Base-by-base conservation (phyloP, 139 green algal genomes). In the Diplosphaera chodatii region DNA sequence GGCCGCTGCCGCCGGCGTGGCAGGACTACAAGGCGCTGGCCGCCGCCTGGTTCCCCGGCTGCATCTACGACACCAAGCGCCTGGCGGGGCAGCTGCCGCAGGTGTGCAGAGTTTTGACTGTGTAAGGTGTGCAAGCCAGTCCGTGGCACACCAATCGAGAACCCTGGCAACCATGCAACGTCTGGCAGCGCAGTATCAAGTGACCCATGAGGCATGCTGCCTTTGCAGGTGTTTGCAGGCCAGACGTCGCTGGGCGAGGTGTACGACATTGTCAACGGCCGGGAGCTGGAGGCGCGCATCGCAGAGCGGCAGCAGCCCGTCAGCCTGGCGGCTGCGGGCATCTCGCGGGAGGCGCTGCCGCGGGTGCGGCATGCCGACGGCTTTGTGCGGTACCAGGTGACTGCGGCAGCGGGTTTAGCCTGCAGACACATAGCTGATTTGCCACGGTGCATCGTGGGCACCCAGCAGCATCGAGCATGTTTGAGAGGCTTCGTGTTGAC, bases 1-100 rank as follows among this genome's bases (percentile, higher is more conserved):
- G 72, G 55, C 64, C 75, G 29, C 79, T 91, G 48, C 85, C 86
- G 0, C 67, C 73, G 0, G 77, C 28, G 31, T 94, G 88, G 88
- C 18, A 55, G 10, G 81, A 70, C 10, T 93, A 80, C 72, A 92
- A 89, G 75, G 37, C 65, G 15, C 55, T 82, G 31, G 77, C 81
- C 6, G 37, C 74, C 22, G 10, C 10, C 25, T 89, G 78, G 82
- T 89, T 94, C 70, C 88, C 89, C 1, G 89, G 74, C 18, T 88
- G 88, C 16, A 23, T 92, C 0, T 90, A 80, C 63, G 87, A 92
- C 79, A 92, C 87, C 56, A 92, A 92, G 73, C 73, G 84, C 72
- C 64, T 92, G 27, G 73, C 78, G 8, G 32, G 55, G n/a, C 64
- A 73, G 48, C 74, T 88, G 1, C 62, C 41, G 40, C 70, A 72